Evolutionary conservation across 1,284 basidiomycete species (phyloP).

Genomic region (Malassezia arunalokei): DNA sequence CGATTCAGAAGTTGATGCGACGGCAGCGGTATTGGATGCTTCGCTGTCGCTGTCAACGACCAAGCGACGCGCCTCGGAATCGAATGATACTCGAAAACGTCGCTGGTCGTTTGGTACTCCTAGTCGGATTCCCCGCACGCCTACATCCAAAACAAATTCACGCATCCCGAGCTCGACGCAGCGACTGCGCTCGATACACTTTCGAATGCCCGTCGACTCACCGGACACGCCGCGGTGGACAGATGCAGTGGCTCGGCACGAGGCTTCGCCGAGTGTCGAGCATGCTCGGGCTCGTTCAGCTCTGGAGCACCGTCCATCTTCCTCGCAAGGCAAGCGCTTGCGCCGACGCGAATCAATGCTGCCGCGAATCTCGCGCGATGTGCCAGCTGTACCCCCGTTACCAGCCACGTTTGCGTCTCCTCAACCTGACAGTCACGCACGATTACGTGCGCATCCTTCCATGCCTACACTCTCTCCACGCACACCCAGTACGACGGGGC

Average conservation of each 20-base stretch:
- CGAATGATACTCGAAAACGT: background rate
- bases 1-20: background rate
- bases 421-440: background rate
- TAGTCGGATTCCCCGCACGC: conserved; percentile 2
- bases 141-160: background rate
- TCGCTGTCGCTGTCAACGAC: background rate
- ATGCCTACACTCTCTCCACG: background rate
- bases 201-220: background rate
- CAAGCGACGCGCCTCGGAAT: background rate
- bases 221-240: background rate
- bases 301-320: conserved; percentile 1
- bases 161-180: background rate
- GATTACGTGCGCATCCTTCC: background rate
- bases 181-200: background rate
- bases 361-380: conserved; percentile 3
- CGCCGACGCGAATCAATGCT: conserved; percentile 6
- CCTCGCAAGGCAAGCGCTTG: background rate
- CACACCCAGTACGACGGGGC: background rate
- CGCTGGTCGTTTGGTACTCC: conserved; percentile 3
- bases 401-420: background rate
- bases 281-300: background rate
- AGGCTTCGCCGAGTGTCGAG: background rate
- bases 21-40: background rate
- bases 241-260: background rate
- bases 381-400: background rate